These are phyloP conservation scores for Silene coronaria DNA, from an alignment of 179 eudicot genomes.

Conservation along the genomic window DNA sequence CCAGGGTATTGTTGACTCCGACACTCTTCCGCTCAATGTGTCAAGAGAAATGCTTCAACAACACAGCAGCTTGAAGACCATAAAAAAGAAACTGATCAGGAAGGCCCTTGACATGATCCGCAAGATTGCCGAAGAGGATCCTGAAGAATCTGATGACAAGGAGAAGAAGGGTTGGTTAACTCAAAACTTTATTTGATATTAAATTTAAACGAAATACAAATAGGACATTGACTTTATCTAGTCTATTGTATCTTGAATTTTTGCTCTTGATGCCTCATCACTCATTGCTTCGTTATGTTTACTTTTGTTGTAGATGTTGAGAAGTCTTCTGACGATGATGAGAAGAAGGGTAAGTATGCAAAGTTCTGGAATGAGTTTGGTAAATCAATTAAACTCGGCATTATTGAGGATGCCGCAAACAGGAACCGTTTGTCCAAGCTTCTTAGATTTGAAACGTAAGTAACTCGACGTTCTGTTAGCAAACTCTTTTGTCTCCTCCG, in stretches of 20 bases:
- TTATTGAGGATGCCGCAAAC: constrained; percentile 95
- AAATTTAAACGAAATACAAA: not conserved
- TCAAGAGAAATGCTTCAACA: constrained; percentile 99
- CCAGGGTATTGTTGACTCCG: constrained; percentile 98
- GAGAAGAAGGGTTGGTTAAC: constrained; percentile 61
- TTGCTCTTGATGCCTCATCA: not conserved
- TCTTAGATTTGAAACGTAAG: constrained; percentile 86
- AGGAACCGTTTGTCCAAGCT: constrained; percentile 94
- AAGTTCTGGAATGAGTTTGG: constrained; percentile 99
- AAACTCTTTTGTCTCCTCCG: not conserved
- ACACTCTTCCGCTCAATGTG: constrained; percentile 87
- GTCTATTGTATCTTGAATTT: not conserved
- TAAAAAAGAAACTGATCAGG: constrained; percentile 85
- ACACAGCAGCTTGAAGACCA: constrained; percentile 97
- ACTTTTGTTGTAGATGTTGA: constrained; percentile 53
- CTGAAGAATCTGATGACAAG: constrained; percentile 69
- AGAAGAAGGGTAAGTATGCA: constrained; percentile 82
- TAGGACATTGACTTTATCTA: not conserved
- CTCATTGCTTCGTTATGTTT: not conserved
- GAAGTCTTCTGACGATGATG: constrained; percentile 62
- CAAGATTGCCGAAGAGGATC: constrained; percentile 91
- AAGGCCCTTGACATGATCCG: constrained; percentile 99
- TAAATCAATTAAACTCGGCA: constrained; percentile 93
- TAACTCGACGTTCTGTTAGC: not conserved
- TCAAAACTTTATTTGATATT: not conserved